Base-by-base conservation (phyloP, 306 rosid species). In the Citrullus amarus region DNA sequence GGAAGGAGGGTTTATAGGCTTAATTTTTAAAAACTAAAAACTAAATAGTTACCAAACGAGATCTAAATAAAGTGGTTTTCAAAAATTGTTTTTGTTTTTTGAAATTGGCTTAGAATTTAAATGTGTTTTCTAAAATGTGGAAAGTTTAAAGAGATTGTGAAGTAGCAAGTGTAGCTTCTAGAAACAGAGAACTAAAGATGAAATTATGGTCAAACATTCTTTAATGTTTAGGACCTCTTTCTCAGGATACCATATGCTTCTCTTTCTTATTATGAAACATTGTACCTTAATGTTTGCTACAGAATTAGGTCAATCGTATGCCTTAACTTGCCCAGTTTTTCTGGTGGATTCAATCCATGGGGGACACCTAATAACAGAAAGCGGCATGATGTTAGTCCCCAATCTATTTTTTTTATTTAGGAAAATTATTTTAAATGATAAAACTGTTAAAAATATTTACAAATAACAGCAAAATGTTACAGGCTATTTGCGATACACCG, bases 271-370 rank as follows among this genome's bases (percentile, higher is more conserved):
- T 46, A 12, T 25, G 36, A 17, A 50, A 50, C 13, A n/a, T 46
- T 70, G 11, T 70, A 11, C 20, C 54, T 18, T 28, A 8, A 50
- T 72, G 22, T 72, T 12, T 78, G 54, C 63, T 74, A 46, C 96
- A 95, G 99, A 85, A 95, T 92, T 77, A 82, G 95, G 90, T 92
- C 99, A 77, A 88, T 95, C 77, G 78, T 95, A 70, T 92, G 97
- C 86, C 96, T 95, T 73, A 92, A 95, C 88, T 86, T 95, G 88
- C 99, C 97, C 71, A 95, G 99, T 88, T 95, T 95, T 88, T 95
- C 99, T 79, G 97, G 99, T 63, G 99, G 99, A 83, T 78, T 92
- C 38, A 90, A 90, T 81, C 97, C 99, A 57, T 95, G 99, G 99
- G 99, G 99, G 44, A 88, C 88, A 57, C 99, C 99, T 2, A 82